A percentile compares a stretch with the other conserved stretches of the same genome.
Evolutionary conservation across 352 stramenopile species (phyloP).

Genomic region (Pythium vanterpoolii): DNA sequence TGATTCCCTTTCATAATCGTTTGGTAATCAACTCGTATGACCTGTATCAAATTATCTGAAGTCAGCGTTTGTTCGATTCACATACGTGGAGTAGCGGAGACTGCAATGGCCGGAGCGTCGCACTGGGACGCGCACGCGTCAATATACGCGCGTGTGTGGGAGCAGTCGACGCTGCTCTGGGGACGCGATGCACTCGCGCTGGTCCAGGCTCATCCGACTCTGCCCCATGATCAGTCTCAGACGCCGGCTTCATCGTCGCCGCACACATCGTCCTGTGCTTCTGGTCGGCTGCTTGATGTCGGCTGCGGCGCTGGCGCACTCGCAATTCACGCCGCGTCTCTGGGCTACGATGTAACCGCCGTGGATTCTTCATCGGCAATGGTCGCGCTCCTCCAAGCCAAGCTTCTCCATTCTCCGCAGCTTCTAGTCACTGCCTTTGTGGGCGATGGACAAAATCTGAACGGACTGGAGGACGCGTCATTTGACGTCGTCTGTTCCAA

Average conservation of each 20-base stretch:
- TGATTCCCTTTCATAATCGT: slow-evolving; percentile 2
- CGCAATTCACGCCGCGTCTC: not conserved
- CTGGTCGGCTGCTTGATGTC: slow-evolving; percentile 25
- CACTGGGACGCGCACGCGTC: not conserved
- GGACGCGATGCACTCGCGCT: slow-evolving; percentile 62
- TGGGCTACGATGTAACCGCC: slow-evolving; percentile 18
- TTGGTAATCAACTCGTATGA: not conserved
- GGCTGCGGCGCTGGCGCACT: slow-evolving; percentile 13
- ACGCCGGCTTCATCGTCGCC: slow-evolving; percentile 45
- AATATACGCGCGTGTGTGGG: not conserved
- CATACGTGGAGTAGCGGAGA: not conserved
- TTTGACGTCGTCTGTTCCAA: slow-evolving; percentile 19
- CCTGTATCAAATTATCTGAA: not conserved
- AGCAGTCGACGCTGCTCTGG: slow-evolving; percentile 30
- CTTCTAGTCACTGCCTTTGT: not conserved
- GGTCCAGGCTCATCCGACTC: not conserved
- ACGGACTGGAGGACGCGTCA: slow-evolving; percentile 10
- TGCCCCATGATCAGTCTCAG: too few species aligned
- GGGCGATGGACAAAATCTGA: slow-evolving; percentile 16
- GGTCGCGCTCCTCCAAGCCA: slow-evolving; percentile 10
- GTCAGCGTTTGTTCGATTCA: not conserved
- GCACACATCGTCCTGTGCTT: slow-evolving; percentile 48
- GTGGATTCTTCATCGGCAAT: slow-evolving; percentile 16
- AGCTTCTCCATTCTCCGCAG: not conserved
- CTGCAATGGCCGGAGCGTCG: not conserved